Percentiles rank a stretch among this genome's conserved stretches.
These are phyloP conservation scores for Calonectria leucothoes DNA, from an alignment of 2,329 filamentous ascomycete species.

Conservation along the genomic window DNA sequence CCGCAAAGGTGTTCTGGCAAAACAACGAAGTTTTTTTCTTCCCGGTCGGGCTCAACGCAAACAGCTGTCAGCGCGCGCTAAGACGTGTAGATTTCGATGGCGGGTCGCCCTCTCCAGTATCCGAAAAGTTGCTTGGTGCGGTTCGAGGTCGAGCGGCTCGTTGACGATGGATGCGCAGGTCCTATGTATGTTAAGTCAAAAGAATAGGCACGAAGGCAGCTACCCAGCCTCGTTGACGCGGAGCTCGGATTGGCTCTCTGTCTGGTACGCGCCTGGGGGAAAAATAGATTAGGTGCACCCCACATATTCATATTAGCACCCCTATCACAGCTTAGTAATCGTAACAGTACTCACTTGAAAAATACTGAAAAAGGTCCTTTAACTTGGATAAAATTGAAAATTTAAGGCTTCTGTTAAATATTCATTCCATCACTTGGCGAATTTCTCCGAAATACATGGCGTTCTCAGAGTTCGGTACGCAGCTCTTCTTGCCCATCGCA, in stretches of 20 bases:
- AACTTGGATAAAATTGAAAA: background rate
- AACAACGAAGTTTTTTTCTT: conserved; percentile 12
- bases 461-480: background rate
- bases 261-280: conserved; percentile 26
- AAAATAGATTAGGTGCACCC: conserved; percentile 30
- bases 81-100: background rate
- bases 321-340: background rate
- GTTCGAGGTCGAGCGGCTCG: background rate
- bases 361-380: background rate
- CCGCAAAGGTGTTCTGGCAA: conserved; percentile 3
- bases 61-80: background rate
- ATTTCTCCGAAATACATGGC: background rate
- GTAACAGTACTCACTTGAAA: background rate
- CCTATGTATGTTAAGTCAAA: conserved; percentile 35
- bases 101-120: background rate
- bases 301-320: conserved; percentile 9
- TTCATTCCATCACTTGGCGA: background rate
- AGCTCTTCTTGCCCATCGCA: background rate
- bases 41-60: conserved; percentile 2
- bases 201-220: conserved; percentile 45
- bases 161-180: conserved; percentile 27
- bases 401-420: background rate
- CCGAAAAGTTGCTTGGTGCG: background rate
- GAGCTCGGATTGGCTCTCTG: conserved; percentile 40
- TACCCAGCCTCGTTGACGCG: conserved; percentile 41